phyloP scores from a whole-genome alignment of 2,329 filamentous ascomycete species.

The Epichloe aotearoae region DNA sequence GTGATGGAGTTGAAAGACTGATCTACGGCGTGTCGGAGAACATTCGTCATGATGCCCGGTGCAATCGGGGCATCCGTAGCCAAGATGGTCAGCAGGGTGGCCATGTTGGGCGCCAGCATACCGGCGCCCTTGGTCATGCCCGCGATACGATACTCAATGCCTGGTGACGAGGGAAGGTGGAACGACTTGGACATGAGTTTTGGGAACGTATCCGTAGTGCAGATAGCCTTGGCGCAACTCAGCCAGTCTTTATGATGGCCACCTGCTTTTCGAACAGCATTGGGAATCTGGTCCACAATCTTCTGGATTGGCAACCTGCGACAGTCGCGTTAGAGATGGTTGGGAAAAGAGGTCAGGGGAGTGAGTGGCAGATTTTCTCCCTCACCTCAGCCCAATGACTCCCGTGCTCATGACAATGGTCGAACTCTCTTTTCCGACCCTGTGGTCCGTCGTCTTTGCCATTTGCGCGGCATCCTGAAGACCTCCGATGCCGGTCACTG shows the following conservation, averaged over 20 bases:
- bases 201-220: slow-evolving; percentile 96
- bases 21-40: slow-evolving; percentile 63
- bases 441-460: slow-evolving; percentile 64
- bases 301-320: slow-evolving; percentile 73
- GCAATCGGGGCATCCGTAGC: slow-evolving; percentile 81
- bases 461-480: slow-evolving; percentile 79
- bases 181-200: slow-evolving; percentile 84
- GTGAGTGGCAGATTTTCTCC: neutral
- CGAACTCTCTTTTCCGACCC: slow-evolving; percentile 32
- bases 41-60: slow-evolving; percentile 48
- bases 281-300: slow-evolving; percentile 71
- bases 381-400: slow-evolving; percentile 81
- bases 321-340: neutral
- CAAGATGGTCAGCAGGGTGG: slow-evolving; percentile 80
- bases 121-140: slow-evolving; percentile 97
- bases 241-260: slow-evolving; percentile 78
- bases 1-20: slow-evolving; percentile 94
- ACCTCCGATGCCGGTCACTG: slow-evolving; percentile 83
- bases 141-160: slow-evolving; percentile 66
- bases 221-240: slow-evolving; percentile 75
- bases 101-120: slow-evolving; percentile 99
- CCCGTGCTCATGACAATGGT: slow-evolving; percentile 98
- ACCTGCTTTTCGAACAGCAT: slow-evolving; percentile 58
- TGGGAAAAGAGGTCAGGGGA: neutral
- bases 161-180: slow-evolving; percentile 65